phyloP scores from a whole-genome alignment of 2,329 filamentous ascomycete species.

The Cordyceps pruinosa region DNA sequence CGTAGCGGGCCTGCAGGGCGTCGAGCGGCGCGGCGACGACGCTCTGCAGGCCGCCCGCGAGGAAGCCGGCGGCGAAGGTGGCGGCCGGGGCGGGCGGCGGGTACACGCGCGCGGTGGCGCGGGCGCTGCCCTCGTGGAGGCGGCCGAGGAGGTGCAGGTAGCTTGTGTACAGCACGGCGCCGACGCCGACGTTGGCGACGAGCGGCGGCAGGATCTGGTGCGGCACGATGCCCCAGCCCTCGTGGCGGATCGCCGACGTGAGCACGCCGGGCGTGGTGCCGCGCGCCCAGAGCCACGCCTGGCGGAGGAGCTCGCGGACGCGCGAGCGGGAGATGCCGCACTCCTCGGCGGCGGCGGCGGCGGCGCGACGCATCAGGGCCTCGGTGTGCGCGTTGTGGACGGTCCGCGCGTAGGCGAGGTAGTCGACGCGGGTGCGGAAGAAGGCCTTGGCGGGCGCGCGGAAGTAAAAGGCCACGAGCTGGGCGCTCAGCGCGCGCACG shows the following conservation, averaged over 20 bases:
- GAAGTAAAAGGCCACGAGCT: constrained; percentile 86
- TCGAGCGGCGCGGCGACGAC: constrained; percentile 68
- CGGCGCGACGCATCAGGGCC: constrained; percentile 28
- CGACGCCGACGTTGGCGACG: constrained; percentile 66
- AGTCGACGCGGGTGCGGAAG: constrained; percentile 85
- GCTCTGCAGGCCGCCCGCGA: constrained; percentile 64
- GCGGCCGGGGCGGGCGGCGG: constrained; percentile 57
- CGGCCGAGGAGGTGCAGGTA: constrained; percentile 64
- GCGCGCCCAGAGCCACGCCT: constrained; percentile 45
- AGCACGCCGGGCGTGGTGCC: constrained; percentile 65
- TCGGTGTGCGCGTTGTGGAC: constrained; percentile 42
- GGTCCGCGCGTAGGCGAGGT: constrained; percentile 53
- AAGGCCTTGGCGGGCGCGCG: constrained; percentile 87
- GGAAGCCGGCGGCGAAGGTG: constrained; percentile 63
- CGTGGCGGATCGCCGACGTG: constrained; percentile 57
- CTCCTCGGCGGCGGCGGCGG: constrained; percentile 26
- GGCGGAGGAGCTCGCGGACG: constrained; percentile 28
- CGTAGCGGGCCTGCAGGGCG: constrained; percentile 67
- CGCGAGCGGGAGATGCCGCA: constrained; percentile 28
- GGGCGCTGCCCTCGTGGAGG: constrained; percentile 57
- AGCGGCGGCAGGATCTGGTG: constrained; percentile 72
- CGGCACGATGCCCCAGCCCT: constrained; percentile 68
- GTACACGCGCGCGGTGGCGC: constrained; percentile 55
- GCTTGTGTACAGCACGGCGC: constrained; percentile 67
- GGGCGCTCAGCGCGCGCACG: constrained; percentile 74